Percentiles rank a stretch among this genome's conserved stretches.
Conservation (phyloP, 2,329 filamentous ascomycete species). For the Monascus ruber region DNA sequence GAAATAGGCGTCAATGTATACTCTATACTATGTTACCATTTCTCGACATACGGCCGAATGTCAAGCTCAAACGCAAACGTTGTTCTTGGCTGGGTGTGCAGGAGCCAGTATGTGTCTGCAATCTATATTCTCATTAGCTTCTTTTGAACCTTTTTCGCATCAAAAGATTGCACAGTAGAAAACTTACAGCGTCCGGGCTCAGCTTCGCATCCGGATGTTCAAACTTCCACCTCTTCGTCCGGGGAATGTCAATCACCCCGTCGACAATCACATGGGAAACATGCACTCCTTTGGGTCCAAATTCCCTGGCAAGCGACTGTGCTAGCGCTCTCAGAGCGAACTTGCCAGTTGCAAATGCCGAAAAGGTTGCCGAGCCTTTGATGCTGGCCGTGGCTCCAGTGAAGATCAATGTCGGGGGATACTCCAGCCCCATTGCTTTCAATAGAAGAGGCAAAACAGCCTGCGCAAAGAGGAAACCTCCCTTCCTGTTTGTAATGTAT, state of each 20-base stretch:
- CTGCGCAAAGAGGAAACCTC: constrained; percentile 68
- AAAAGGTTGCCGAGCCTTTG: constrained; percentile 58
- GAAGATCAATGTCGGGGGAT: constrained; percentile 72
- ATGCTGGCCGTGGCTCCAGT: constrained; percentile 77
- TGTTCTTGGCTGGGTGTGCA: constrained; percentile 70
- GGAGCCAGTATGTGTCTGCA: constrained; percentile 73
- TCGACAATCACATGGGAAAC: constrained; percentile 75
- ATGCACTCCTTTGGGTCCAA: constrained; percentile 73
- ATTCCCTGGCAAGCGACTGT: constrained; percentile 70
- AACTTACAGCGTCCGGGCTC: constrained; percentile 57
- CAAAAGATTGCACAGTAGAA: constrained; percentile 6
- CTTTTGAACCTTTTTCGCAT: not conserved
- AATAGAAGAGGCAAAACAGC: constrained; percentile 59
- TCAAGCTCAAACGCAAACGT: constrained; percentile 76
- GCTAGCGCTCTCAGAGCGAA: constrained; percentile 64
- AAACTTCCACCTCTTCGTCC: constrained; percentile 51
- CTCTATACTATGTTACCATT: constrained; percentile 46
- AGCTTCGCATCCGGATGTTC: constrained; percentile 56
- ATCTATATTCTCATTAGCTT: constrained; percentile 44
- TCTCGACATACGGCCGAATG: constrained; percentile 69
- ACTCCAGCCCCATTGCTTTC: constrained; percentile 40
- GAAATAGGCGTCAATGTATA: not conserved
- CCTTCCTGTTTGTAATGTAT: constrained; percentile 26
- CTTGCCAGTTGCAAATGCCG: constrained; percentile 66
- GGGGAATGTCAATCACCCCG: constrained; percentile 71